Conservation (phyloP, 2,329 filamentous ascomycete genomes). For the Claviceps quebecensis region DNA sequence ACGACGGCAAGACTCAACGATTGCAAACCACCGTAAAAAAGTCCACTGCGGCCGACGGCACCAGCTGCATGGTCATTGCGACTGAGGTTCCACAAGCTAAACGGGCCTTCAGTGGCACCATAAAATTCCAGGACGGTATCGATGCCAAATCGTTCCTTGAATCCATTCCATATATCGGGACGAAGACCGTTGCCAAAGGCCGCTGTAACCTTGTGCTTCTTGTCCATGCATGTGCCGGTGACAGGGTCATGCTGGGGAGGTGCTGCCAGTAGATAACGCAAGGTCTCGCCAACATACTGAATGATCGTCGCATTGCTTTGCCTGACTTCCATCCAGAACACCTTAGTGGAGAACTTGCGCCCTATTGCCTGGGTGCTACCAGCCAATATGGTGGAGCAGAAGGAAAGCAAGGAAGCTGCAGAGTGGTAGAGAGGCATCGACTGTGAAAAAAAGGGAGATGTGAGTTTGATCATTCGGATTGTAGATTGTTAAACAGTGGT, state of each 20-base stretch:
- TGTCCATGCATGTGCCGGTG: constrained; percentile 57
- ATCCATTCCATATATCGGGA: constrained; percentile 72
- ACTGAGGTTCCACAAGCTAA: constrained; percentile 58
- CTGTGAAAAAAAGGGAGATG: constrained; percentile 13
- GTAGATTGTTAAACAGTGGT: background rate
- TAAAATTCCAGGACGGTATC: constrained; percentile 68
- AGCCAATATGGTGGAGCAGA: constrained; percentile 42
- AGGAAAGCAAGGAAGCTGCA: constrained; percentile 58
- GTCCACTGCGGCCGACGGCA: constrained; percentile 62
- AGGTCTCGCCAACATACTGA: constrained; percentile 81
- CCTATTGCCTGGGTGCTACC: constrained; percentile 59
- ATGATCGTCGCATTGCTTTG: constrained; percentile 57
- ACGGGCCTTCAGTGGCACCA: constrained; percentile 58
- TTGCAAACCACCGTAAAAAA: constrained; percentile 42
- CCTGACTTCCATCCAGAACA: constrained; percentile 67
- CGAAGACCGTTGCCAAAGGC: constrained; percentile 78
- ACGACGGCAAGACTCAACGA: constrained; percentile 42
- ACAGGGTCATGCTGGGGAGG: constrained; percentile 45
- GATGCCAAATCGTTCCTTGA: constrained; percentile 70
- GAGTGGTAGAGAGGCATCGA: constrained; percentile 86
- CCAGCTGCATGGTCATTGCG: constrained; percentile 61
- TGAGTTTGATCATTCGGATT: background rate
- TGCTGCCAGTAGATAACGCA: constrained; percentile 63
- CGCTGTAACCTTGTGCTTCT: constrained; percentile 54
- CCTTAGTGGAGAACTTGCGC: constrained; percentile 62